These are phyloP conservation scores for Claviceps digitariae DNA, from an alignment of 2,329 filamentous ascomycete species.

Conservation along the genomic window DNA sequence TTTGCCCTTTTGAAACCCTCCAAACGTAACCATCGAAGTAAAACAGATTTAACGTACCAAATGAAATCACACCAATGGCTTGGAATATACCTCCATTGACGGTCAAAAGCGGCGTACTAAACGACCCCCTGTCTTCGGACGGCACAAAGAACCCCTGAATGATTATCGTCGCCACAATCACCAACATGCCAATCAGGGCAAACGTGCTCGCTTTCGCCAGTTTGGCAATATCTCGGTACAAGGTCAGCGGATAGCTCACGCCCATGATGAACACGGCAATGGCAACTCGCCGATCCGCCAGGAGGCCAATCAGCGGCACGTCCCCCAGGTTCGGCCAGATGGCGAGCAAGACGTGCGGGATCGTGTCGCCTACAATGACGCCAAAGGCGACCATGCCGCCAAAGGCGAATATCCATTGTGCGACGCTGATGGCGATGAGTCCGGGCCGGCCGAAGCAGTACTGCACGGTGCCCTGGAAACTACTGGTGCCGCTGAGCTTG, in stretches of 20 bases:
- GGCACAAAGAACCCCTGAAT: slow-evolving; percentile 70
- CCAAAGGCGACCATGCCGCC: slow-evolving; percentile 98
- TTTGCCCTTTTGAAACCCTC: too few species aligned
- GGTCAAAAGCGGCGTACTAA: slow-evolving; percentile 57
- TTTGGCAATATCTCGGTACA: slow-evolving; percentile 97
- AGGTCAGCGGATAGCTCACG: slow-evolving; percentile 77
- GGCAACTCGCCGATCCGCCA: slow-evolving; percentile 68
- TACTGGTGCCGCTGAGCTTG: slow-evolving; percentile 86
- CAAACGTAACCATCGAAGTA: too few species aligned
- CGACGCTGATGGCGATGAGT: slow-evolving; percentile 73
- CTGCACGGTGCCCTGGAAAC: slow-evolving; percentile 91
- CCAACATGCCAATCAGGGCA: slow-evolving; percentile 80
- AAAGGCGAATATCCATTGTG: slow-evolving; percentile 97
- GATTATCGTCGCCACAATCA: slow-evolving; percentile 81
- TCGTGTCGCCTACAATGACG: slow-evolving; percentile 92
- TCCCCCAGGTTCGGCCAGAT: slow-evolving; percentile 63
- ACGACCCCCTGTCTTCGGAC: slow-evolving; percentile 53
- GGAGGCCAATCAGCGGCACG: slow-evolving; percentile 65
- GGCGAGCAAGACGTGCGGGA: slow-evolving; percentile 75
- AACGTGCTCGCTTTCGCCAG: slow-evolving; percentile 91
- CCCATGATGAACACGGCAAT: slow-evolving; percentile 81
- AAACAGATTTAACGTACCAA: slow-evolving; percentile 44
- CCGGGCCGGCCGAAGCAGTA: slow-evolving; percentile 85
- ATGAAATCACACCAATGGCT: slow-evolving; percentile 94
- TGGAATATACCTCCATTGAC: slow-evolving; percentile 85